Evolutionary conservation across 805 yeast species (phyloP).

Genomic region (Wickerhamomyces chambardii): DNA sequence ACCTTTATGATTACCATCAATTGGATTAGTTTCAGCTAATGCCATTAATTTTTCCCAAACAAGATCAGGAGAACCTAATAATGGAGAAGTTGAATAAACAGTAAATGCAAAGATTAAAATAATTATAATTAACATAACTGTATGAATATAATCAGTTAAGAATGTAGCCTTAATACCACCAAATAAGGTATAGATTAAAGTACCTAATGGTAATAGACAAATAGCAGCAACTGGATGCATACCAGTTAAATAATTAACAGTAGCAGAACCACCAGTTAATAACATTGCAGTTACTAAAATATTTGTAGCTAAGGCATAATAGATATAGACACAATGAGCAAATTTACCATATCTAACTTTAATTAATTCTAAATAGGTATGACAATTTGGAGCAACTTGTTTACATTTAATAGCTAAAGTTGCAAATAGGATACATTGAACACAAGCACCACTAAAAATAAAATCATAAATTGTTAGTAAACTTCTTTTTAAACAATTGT

Average conservation of each 20-base stretch:
- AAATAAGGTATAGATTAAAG: constrained; percentile 61
- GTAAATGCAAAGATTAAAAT: constrained; percentile 76
- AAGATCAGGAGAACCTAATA: constrained; percentile 73
- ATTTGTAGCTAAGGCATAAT: constrained; percentile 83
- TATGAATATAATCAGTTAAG: constrained; percentile 72
- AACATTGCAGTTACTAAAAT: constrained; percentile 90
- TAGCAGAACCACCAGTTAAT: constrained; percentile 84
- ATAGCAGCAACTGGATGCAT: constrained; percentile 76
- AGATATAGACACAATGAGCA: constrained; percentile 62
- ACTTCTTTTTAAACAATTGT: too few species aligned
- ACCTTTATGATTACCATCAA: constrained; percentile 76
- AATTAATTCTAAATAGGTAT: constrained; percentile 82
- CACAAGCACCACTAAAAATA: constrained; percentile 51
- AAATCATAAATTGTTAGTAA: too few species aligned
- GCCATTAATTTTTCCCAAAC: constrained; percentile 69
- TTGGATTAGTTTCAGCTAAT: constrained; percentile 54
- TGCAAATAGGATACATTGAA: constrained; percentile 81
- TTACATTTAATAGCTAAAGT: constrained; percentile 84
- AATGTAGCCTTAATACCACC: constrained; percentile 85
- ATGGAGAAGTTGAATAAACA: constrained; percentile 60
- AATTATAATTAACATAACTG: constrained; percentile 71
- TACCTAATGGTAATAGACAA: constrained; percentile 76
- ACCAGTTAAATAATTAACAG: constrained; percentile 73
- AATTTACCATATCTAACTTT: constrained; percentile 71
- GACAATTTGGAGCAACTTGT: constrained; percentile 85